phyloP scores from a whole-genome alignment of 345 rosid genomes.

The Nephelium lappaceum region DNA sequence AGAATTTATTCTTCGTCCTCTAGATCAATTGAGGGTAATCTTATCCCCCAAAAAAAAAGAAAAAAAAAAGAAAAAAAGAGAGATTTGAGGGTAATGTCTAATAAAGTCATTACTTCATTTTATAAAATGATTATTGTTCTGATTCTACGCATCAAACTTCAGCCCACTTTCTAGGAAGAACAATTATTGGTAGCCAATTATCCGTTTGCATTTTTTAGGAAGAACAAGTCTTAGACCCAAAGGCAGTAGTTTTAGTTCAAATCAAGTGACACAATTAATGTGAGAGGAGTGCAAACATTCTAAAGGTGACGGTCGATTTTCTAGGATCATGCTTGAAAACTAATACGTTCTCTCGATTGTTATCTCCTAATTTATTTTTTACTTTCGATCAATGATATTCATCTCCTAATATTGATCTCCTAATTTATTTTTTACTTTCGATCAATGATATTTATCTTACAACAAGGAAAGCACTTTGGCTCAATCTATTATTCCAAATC shows the following conservation, averaged over 20 bases:
- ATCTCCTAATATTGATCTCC: no score
- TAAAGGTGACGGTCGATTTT: background rate
- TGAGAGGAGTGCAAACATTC: background rate
- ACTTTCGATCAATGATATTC: background rate
- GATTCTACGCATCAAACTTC: background rate
- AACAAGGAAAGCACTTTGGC: background rate
- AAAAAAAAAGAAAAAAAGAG: no score
- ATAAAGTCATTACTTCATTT: background rate
- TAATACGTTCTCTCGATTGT: background rate
- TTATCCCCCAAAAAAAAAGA: no score
- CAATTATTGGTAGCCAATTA: background rate
- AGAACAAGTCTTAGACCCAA: background rate
- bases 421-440: background rate
- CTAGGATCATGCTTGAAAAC: background rate
- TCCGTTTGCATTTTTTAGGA: background rate
- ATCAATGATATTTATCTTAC: background rate
- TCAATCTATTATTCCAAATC: background rate
- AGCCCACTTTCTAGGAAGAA: background rate
- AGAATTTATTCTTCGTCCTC: background rate
- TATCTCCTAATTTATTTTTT: background rate
- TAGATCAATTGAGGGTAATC: background rate
- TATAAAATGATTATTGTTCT: background rate
- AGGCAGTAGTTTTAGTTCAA: background rate
- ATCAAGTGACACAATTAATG: background rate
- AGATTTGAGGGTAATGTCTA: no score